phyloP scores from a whole-genome alignment of 345 rosid species.

The Populus tremula region DNA sequence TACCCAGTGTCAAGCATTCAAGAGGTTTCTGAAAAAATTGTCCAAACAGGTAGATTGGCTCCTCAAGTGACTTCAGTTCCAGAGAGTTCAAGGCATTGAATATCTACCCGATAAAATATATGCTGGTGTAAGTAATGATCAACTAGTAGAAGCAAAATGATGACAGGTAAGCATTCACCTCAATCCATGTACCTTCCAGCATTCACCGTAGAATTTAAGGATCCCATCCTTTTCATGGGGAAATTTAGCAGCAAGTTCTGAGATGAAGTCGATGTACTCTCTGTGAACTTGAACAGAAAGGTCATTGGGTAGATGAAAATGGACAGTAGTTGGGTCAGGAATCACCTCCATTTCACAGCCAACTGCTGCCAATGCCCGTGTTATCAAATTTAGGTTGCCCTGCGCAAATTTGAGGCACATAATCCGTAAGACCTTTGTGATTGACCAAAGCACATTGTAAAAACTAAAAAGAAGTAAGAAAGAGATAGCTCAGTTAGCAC shows the following conservation, averaged over 20 bases:
- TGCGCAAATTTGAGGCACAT: conserved; percentile 38
- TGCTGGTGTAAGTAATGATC: conserved; percentile 18
- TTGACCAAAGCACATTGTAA: not conserved
- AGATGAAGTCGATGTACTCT: conserved; percentile 62
- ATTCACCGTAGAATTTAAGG: conserved; percentile 68
- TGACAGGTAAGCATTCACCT: conserved; percentile 18
- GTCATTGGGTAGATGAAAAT: conserved; percentile 81
- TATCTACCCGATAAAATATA: conserved; percentile 44
- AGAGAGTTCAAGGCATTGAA: conserved; percentile 85
- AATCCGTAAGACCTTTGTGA: conserved; percentile 1
- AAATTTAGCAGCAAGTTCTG: conserved; percentile 63
- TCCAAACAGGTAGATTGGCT: conserved; percentile 88
- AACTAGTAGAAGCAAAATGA: conserved; percentile 6
- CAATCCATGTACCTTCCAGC: conserved; percentile 75
- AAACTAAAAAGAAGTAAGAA: not conserved
- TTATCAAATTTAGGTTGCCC: conserved; percentile 92
- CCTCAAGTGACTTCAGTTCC: conserved; percentile 92
- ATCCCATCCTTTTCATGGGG: conserved; percentile 91
- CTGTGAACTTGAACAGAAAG: conserved; percentile 76
- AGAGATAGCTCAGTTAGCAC: not conserved
- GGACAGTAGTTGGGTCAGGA: conserved; percentile 93
- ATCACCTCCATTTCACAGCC: conserved; percentile 86
- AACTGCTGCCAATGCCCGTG: conserved; percentile 82
- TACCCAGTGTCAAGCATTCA: conserved; percentile 88
- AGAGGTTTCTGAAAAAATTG: conserved; percentile 91